Evolutionary conservation across 345 rosid genomes (phyloP), one percentile per base, ranked within the genome.

Genomic region (Diplotaxis tenuifolia): DNA sequence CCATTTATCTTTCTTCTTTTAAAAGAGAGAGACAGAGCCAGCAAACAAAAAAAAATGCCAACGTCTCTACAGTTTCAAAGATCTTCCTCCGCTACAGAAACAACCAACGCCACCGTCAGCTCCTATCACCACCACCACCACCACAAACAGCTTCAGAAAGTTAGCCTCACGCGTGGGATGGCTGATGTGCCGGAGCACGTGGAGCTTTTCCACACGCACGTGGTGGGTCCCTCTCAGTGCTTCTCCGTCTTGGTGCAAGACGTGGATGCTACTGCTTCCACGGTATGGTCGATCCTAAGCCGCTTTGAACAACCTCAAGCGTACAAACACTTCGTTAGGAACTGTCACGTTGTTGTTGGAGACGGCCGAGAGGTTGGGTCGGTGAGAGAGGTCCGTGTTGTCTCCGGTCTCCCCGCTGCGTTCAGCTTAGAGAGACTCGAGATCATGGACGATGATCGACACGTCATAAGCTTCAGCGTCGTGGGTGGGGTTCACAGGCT

Each of bases 401-500:
- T 94, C 14, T 91, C 98, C 1, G 98, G 98, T 29, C 83, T 94
- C 5, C 97, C 98, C 0, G 98, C 97, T 0, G 84, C 60, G n/a
- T 82, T 80, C 29, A 91, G 97, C 88, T 80, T 80, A 40, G 98
- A 94, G 77, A 63, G 91, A 25, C 86, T 94, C 6, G 98, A 94
- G 84, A 86, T 94, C 68, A 86, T 91, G 6, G 98, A 94, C 56
- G 96, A 91, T 15, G 91, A 89, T 60, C 88, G 57, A 25, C 89
- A 88, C 57, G 89, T 94, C 18, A 34, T 94, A 45, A 88, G 98
- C 76, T 91, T 94, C 65, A 86, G 93, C 62, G 84, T 91, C 53
- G 83, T 91, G 22, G 98, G 97, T 12, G 98, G 98, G 15, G 96
- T 84, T 16, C 98, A 94, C 75, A 84, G 98, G 50, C 85, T 94